Percentiles rank a stretch among this genome's conserved stretches.
These are phyloP conservation scores for Gentiana macrophylla DNA, from an alignment of 257 asterid genomes.

Conservation along the genomic window DNA sequence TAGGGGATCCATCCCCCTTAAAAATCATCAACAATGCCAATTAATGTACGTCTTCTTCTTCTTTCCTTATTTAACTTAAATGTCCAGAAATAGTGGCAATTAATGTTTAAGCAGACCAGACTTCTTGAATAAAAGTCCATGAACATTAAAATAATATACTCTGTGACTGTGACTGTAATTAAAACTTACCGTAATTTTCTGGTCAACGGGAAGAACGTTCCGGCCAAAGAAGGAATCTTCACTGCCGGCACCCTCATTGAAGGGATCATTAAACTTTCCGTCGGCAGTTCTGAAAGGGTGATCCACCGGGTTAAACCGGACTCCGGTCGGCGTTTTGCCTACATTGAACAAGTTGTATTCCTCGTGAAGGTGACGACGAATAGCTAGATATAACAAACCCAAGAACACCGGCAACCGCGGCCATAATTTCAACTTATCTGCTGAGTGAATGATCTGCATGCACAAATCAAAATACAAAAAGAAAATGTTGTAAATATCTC, in stretches of 20 bases:
- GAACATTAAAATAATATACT: too few species aligned
- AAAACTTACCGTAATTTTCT: conserved; percentile 25
- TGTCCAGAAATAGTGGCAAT: too few species aligned
- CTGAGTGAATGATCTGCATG: conserved; percentile 37
- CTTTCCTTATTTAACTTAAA: too few species aligned
- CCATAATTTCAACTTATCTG: conserved; percentile 38
- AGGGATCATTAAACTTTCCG: conserved; percentile 37
- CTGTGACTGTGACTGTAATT: background rate
- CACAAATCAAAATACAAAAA: background rate
- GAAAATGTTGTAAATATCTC: too few species aligned
- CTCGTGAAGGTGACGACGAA: conserved; percentile 46
- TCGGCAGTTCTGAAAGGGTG: conserved; percentile 34
- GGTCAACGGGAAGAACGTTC: conserved; percentile 43
- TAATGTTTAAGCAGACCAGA: too few species aligned
- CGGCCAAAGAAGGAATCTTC: conserved; percentile 47
- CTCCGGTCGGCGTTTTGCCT: conserved; percentile 28
- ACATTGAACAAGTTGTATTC: conserved; percentile 50
- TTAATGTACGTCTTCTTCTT: too few species aligned
- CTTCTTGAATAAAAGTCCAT: too few species aligned
- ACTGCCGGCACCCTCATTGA: conserved; percentile 27
- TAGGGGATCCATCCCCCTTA: too few species aligned
- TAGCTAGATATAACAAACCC: conserved; percentile 35
- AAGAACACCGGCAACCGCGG: conserved; percentile 46
- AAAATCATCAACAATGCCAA: too few species aligned
- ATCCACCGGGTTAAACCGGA: conserved; percentile 27